A percentile compares a stretch with the other conserved stretches of the same genome.
Evolutionary conservation across 108 stramenopile species (phyloP).

Genomic region (Bacterosira constricta): DNA sequence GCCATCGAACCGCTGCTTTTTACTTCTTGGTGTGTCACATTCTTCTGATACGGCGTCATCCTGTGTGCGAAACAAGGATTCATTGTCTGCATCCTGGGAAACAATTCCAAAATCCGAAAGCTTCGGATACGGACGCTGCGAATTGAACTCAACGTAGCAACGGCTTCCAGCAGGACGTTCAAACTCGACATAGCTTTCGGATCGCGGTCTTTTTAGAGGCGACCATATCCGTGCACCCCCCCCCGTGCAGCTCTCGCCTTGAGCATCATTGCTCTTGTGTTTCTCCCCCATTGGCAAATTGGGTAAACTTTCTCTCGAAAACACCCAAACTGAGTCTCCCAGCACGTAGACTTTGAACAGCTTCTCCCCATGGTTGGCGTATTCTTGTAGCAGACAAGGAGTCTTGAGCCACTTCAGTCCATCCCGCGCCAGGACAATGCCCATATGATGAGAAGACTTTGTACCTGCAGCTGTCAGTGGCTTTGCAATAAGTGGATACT

Average conservation of each 20-base stretch:
- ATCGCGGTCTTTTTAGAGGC: not conserved
- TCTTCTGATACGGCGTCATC: not conserved
- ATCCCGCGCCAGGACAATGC: conserved; percentile 60
- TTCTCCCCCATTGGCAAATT: conserved; percentile 66
- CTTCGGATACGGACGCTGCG: conserved; percentile 84
- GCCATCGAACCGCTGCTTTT: conserved; percentile 12
- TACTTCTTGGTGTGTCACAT: conserved; percentile 1
- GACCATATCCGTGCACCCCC: not conserved
- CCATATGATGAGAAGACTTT: conserved; percentile 78
- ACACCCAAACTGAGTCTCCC: conserved; percentile 81
- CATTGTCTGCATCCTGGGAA: not conserved
- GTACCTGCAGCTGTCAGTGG: conserved; percentile 89
- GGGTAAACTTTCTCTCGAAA: conserved; percentile 71
- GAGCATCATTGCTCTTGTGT: not conserved
- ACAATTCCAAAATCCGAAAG: conserved; percentile 74
- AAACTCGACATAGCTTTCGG: conserved; percentile 47
- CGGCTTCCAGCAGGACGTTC: conserved; percentile 42
- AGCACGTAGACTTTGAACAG: conserved; percentile 90
- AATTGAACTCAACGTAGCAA: conserved; percentile 81
- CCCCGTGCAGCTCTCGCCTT: not conserved
- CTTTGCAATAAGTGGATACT: conserved; percentile 80
- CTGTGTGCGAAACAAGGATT: not conserved
- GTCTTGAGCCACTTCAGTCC: conserved; percentile 55
- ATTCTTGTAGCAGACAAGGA: conserved; percentile 76
- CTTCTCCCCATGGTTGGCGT: conserved; percentile 78